Base-by-base conservation (phyloP, 495 filamentous ascomycete genomes). In the Aspergillus panamensis region DNA sequence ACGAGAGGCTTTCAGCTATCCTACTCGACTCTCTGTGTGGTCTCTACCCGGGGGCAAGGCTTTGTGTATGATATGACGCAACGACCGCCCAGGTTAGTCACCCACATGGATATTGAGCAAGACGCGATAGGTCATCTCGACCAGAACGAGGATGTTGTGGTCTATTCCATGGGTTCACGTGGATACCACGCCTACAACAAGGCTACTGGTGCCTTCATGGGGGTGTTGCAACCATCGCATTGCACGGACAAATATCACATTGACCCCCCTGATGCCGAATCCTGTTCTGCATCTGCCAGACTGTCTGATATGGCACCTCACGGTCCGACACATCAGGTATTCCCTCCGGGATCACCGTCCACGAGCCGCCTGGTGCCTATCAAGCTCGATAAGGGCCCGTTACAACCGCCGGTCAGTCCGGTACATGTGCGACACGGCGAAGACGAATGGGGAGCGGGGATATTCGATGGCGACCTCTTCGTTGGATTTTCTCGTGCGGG, bases 51-150 rank as follows among this genome's bases (percentile, higher is more conserved):
- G 52, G 73, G 70, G 12, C 65, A 71, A 14, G 73, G 73, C 0
- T 76, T 76, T 51, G 71, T 76, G 0, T 76, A 74, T 54, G 73
- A 76, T 43, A 74, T 76, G 73, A 69, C 65, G 0, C 57, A 73
- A 50, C 61, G 69, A 1, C 73, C 73, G 20, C 73, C 73, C 2
- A 59, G 43, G 21, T 52, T 64, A 63, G 71, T 49, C 0, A 72
- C 68, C 2, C 64, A 67, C 12, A 37, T 74, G 8, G 51, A 49
- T 3, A 76, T 76, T 19, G 71, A 73, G 44, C 21, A 51, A 8
- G 69, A 62, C 12, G 73, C 67, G 3, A 61, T 74, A 8, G 73
- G 73, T 8, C 73, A 76, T 59, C 48, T 76, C 2, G 73, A 76
- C 56, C 73, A 76, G 51, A 70, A 63, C 16, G 48, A 66, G 21